Evolutionary conservation across 495 filamentous ascomycete species (phyloP).

Genomic region (Neurospora sp.): DNA sequence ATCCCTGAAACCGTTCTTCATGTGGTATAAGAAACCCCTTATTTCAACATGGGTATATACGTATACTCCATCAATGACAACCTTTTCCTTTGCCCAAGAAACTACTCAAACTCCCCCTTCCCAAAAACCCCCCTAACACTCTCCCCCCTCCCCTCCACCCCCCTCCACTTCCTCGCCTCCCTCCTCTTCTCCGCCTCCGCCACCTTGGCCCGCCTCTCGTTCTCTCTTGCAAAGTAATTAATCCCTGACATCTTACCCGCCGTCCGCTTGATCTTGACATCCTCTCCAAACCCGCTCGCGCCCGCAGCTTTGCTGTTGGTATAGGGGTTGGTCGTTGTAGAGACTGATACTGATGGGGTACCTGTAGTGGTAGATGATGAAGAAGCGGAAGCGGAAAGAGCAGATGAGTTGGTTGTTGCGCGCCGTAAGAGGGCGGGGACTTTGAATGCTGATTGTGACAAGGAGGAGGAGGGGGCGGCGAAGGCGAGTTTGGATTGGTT

Average conservation of each 20-base stretch:
- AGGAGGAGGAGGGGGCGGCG: slow-evolving; percentile 26
- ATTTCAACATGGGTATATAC: no score
- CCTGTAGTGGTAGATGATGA: slow-evolving; percentile 12
- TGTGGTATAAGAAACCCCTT: no score
- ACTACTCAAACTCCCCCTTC: slow-evolving; percentile 38
- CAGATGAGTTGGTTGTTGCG: slow-evolving; percentile 56
- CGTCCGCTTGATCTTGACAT: slow-evolving; percentile 57
- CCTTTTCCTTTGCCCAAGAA: no score
- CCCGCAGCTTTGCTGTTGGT: slow-evolving; percentile 27
- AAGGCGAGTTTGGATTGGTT: slow-evolving; percentile 48
- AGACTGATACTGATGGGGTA: not conserved
- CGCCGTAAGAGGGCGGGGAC: slow-evolving; percentile 71
- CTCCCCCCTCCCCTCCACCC: slow-evolving; percentile 39
- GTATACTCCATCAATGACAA: no score
- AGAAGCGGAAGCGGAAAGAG: slow-evolving; percentile 22
- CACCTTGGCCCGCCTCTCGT: slow-evolving; percentile 47
- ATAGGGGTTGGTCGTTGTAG: slow-evolving; percentile 23
- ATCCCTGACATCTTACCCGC: slow-evolving; percentile 51
- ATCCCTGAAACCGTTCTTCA: no score
- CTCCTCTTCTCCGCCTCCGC: slow-evolving; percentile 52
- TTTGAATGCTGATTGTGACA: slow-evolving; percentile 39
- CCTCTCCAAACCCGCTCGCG: slow-evolving; percentile 29
- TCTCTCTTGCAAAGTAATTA: slow-evolving; percentile 74
- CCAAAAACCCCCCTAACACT: slow-evolving; percentile 43
- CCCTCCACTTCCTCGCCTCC: slow-evolving; percentile 59